Percentiles rank a stretch among this genome's conserved stretches.
phyloP scores from a whole-genome alignment of 495 filamentous ascomycete species.

The Annulohypoxylon bovei region DNA sequence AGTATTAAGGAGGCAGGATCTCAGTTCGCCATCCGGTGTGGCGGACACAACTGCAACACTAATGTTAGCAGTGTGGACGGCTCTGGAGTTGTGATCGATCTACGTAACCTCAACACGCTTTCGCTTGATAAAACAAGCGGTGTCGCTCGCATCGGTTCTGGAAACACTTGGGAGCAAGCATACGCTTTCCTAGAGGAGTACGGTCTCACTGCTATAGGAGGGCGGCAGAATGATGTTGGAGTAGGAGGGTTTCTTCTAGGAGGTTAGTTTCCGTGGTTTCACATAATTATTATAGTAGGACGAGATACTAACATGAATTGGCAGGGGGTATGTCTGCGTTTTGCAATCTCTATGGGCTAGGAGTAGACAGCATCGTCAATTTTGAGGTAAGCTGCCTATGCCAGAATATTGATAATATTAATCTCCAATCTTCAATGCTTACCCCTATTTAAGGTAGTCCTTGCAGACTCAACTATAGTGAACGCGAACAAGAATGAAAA shows the following conservation, averaged over 20 bases:
- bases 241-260: background rate
- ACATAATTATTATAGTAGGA: background rate
- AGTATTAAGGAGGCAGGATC: background rate
- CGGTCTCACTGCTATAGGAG: background rate
- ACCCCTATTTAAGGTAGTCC: background rate
- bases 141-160: background rate
- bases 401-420: too few species aligned
- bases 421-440: background rate
- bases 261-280: background rate
- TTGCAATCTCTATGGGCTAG: background rate
- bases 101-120: background rate
- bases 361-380: background rate
- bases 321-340: background rate
- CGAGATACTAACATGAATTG: background rate
- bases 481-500: background rate
- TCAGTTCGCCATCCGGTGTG: conserved; percentile 57
- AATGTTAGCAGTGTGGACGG: conserved; percentile 49
- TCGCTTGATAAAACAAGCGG: background rate
- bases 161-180: background rate
- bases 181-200: background rate
- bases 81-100: conserved; percentile 54
- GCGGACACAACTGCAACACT: conserved; percentile 56
- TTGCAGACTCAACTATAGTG: background rate
- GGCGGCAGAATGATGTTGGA: background rate
- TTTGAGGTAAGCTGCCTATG: background rate